Base-by-base conservation (phyloP, 2,329 filamentous ascomycete genomes). In the Hymenoscyphus salicellus region DNA sequence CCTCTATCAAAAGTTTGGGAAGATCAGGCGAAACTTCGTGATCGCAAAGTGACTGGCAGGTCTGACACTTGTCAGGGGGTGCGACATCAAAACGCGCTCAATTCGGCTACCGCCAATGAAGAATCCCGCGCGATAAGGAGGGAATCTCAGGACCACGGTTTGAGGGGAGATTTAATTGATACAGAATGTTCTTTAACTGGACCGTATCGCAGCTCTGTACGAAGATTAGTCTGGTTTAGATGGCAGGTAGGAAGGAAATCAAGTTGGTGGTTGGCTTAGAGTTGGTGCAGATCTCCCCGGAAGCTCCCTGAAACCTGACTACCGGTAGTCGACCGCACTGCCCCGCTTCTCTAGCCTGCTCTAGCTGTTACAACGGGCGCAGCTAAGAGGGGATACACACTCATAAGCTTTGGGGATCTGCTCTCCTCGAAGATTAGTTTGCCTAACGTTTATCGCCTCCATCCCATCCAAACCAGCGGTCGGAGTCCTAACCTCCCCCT, bases 381-480 rank as follows among this genome's bases (percentile, higher is more conserved):
- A 20, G 14, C 11, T 26, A 10, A n/a, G 17, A 20, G 3, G 20
- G n/a, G 20, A 49, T n/a, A 49, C n/a, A 26, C n/a, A 20, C 41
- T 49, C 43, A 49, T 49, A 49, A 49, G 43, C 43, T 52, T 52
- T 52, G 8, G 46, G 20, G 46, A 26, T 52, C 46, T 52, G 46
- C 46, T 23, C 46, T 23, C 8, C 14, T 52, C 14, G 36, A 11
- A 52, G 11, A 11, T 14, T 26, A 2, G 20, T 11, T 52, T 52
- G 46, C 26, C 46, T 14, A 23, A 52, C 46, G 23, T 23, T 52
- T 14, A 5, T 23, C 10, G 20, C 10, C 46, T 23, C 23, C 36
- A 38, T 52, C 8, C 10, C 23, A 23, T 23, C 20, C 46, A 52
- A 52, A 23, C 10, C 20, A 26, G 23, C n/a, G 41, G 20, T 52